Conservation (phyloP, 768 basidiomycete genomes). For the Hemileccinum impolitum region DNA sequence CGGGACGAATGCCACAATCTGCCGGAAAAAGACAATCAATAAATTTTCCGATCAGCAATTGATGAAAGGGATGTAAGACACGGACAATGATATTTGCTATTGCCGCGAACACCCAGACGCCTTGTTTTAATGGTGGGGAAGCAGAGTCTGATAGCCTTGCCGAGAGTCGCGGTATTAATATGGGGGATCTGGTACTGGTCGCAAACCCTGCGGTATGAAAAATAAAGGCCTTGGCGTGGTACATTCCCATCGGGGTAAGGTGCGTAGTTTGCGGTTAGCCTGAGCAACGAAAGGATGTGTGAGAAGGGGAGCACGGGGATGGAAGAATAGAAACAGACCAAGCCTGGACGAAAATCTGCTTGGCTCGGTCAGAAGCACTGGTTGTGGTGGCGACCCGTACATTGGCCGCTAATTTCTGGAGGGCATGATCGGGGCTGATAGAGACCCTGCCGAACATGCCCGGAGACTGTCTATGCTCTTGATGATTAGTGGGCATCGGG, state of each 20-base stretch:
- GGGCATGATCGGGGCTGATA: slow-evolving; percentile 68
- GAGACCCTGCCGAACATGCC: slow-evolving; percentile 77
- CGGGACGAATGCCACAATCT: slow-evolving; percentile 92
- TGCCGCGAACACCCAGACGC: slow-evolving; percentile 87
- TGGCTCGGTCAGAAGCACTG: slow-evolving; percentile 86
- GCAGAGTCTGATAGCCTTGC: slow-evolving; percentile 90
- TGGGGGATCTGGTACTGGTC: slow-evolving; percentile 92
- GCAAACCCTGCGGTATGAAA: slow-evolving; percentile 87
- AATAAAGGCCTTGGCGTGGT: slow-evolving; percentile 90
- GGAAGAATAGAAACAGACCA: slow-evolving; percentile 54
- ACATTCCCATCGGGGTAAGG: slow-evolving; percentile 92
- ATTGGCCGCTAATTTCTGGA: slow-evolving; percentile 85
- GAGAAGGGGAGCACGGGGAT: slow-evolving; percentile 17
- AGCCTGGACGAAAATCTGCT: slow-evolving; percentile 90
- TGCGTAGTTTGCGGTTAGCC: slow-evolving; percentile 87
- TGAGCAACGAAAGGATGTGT: slow-evolving; percentile 29
- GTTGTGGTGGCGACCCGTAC: slow-evolving; percentile 88
- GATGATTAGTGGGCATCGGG: slow-evolving; percentile 38
- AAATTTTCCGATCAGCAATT: slow-evolving; percentile 30
- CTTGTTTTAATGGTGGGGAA: slow-evolving; percentile 95
- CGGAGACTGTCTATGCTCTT: slow-evolving; percentile 56
- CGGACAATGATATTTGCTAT: slow-evolving; percentile 95
- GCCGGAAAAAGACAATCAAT: slow-evolving; percentile 26
- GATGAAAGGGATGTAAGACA: slow-evolving; percentile 33
- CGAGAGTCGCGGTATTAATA: slow-evolving; percentile 93